Percentiles rank a stretch among this genome's conserved stretches.
Conservation (phyloP, 129 eudicot species). For the Heracleum sosnowskyi region DNA sequence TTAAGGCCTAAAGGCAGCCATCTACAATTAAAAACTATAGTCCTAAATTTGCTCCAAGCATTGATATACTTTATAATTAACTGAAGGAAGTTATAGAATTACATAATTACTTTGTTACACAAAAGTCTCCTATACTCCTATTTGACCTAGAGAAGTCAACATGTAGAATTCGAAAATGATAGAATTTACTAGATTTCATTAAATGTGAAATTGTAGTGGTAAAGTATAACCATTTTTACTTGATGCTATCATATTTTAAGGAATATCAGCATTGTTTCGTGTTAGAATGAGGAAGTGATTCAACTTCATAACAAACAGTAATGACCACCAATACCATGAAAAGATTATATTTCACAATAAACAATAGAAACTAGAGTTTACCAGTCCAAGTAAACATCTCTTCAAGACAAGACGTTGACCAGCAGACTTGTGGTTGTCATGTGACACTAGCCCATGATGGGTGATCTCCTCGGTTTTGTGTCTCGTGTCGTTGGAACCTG, state of each 20-base stretch:
- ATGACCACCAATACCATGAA: slow-evolving; percentile 1
- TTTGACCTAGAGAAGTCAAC: not conserved
- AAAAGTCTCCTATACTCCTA: not conserved
- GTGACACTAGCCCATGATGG: slow-evolving; percentile 22
- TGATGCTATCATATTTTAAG: not conserved
- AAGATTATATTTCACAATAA: slow-evolving; percentile 3
- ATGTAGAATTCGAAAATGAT: not conserved
- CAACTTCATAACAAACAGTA: slow-evolving; percentile 1
- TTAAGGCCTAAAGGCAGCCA: not conserved
- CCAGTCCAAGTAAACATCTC: slow-evolving; percentile 69
- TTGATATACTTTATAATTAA: not conserved
- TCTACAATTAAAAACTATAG: not conserved
- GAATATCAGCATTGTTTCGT: not conserved
- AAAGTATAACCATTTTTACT: not conserved
- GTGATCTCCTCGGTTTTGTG: slow-evolving; percentile 14
- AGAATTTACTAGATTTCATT: not conserved
- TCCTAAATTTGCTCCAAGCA: not conserved
- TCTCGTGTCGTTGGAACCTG: slow-evolving; percentile 10
- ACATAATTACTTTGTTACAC: not conserved
- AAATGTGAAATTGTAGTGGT: not conserved
- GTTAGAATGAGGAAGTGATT: not conserved
- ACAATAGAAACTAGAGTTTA: slow-evolving; percentile 16
- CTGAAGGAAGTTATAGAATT: not conserved
- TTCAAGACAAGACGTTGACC: slow-evolving; percentile 28
- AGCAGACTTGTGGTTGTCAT: slow-evolving; percentile 20